Percentiles rank a stretch among this genome's conserved stretches.
Conservation (phyloP, 441 rosid genomes). For the Corymbia calophylla region DNA sequence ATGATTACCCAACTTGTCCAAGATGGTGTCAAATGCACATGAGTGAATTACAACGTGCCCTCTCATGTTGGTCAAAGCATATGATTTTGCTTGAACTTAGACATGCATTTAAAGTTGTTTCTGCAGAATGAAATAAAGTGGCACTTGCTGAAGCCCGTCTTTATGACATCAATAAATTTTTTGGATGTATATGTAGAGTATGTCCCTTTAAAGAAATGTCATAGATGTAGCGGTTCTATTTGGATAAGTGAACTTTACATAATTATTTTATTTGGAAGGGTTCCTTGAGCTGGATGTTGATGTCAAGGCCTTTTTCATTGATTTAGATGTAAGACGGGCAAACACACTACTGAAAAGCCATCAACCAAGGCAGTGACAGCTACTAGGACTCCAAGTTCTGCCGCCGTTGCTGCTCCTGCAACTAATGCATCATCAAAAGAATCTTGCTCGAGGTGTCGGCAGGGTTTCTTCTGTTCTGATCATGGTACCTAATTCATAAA, state of each 20-base stretch:
- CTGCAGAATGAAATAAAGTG: not conserved
- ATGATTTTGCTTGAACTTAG: not conserved
- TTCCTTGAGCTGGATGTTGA: not conserved
- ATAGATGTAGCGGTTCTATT: not conserved
- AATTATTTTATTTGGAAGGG: not conserved
- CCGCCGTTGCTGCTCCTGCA: conserved; percentile 23
- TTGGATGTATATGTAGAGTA: not conserved
- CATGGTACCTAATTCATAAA: conserved; percentile 45
- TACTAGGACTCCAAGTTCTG: conserved; percentile 25
- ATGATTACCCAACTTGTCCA: not conserved
- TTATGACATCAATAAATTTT: not conserved
- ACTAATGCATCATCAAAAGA: conserved; percentile 41
- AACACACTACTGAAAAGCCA: conserved; percentile 91
- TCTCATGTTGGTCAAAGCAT: not conserved
- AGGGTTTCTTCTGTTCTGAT: conserved; percentile 96
- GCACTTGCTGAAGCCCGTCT: not conserved
- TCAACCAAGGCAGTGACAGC: conserved; percentile 26
- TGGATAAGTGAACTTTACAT: not conserved
- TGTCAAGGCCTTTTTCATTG: not conserved
- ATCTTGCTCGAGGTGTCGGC: conserved; percentile 77
- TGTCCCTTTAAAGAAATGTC: not conserved
- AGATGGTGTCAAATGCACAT: not conserved
- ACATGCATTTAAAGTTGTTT: not conserved
- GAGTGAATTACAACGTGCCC: not conserved
- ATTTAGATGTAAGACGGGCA: conserved; percentile 87